Evolutionary conservation across 1,139 yeast species (phyloP).

Genomic region (Meyerozyma athensensis): DNA sequence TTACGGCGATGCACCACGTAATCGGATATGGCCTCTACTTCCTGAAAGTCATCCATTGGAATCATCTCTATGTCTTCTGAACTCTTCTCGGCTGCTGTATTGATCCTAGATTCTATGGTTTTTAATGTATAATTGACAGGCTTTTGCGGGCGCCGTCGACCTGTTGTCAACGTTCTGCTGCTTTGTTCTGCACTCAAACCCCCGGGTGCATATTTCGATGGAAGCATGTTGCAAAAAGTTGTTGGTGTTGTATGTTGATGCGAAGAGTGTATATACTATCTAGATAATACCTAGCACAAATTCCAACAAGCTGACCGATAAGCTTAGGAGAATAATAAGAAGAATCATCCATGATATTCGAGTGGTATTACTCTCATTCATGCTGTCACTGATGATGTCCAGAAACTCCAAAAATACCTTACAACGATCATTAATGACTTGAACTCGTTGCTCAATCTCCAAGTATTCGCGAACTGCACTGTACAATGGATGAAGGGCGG

Average conservation of each 20-base stretch:
- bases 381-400: slow-evolving; percentile 88
- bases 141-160: slow-evolving; percentile 14
- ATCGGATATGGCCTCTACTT: slow-evolving; percentile 42
- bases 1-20: slow-evolving; percentile 20
- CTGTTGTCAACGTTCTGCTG: slow-evolving; percentile 29
- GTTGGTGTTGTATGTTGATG: background rate
- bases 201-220: slow-evolving; percentile 42
- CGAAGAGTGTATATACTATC: slow-evolving; percentile 2
- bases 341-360: slow-evolving; percentile 90
- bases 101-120: slow-evolving; percentile 31
- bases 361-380: slow-evolving; percentile 88
- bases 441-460: slow-evolving; percentile 91
- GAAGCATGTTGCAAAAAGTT: slow-evolving; percentile 18
- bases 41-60: slow-evolving; percentile 44
- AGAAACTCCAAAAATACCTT: slow-evolving; percentile 90
- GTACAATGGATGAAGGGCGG: slow-evolving; percentile 88
- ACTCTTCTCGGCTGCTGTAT: slow-evolving; percentile 20
- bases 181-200: slow-evolving; percentile 33
- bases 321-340: slow-evolving; percentile 71
- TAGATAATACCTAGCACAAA: slow-evolving; percentile 33
- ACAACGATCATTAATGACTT: slow-evolving; percentile 88
- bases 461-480: slow-evolving; percentile 86
- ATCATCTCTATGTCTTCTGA: slow-evolving; percentile 45
- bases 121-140: slow-evolving; percentile 25
- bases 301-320: slow-evolving; percentile 56